Base-by-base conservation (phyloP, 345 rosid species). In the Lepidium aucheri region DNA sequence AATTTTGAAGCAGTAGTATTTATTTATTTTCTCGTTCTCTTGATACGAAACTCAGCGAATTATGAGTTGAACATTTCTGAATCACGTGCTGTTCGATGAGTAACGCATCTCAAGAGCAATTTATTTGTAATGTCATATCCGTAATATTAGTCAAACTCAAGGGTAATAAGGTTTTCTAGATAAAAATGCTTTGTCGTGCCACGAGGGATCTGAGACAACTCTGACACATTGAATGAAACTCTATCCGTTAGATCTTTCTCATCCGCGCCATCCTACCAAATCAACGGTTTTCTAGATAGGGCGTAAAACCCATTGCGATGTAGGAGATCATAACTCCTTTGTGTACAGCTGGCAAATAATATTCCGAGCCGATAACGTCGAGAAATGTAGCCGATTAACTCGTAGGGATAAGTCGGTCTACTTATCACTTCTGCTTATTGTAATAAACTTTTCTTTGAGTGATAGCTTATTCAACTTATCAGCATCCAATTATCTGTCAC, bases 301-400 rank as follows among this genome's bases (percentile, higher is more conserved):
- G 12, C n/a, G 14, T 13, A 17, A 20, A 32, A 17, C 1, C 3
- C 8, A 3, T 18, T 32, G 46, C 11, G 63, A 26, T 0, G 47
- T 12, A 74, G 39, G 3, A 1, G 60, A 83, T 53, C 7, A 32
- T 0, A 0, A 1, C 74, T 69, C 54, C 8, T 2, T 43, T 49
- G 43, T 14, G 45, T 18, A 78, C 77, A 80, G 88, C 81, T 89
- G 93, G 83, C 78, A 79, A 86, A 82, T 80, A 61, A 65, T 86
- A 86, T 81, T 90, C 89, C 86, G 86, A 83, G 95, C 93, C 88
- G 95, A 83, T 69, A 75, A 76, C 80, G 82, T 83, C 67, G 84
- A 84, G 84, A 82, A 85, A 77, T 30, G 75, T 65, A 87, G 95
- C 90, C 90, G 94, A 90, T 87, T 78, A 59, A 76, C 81, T 63